Evolutionary conservation across 2,329 filamentous ascomycete species (phyloP).

Genomic region (Nemania diffusa): DNA sequence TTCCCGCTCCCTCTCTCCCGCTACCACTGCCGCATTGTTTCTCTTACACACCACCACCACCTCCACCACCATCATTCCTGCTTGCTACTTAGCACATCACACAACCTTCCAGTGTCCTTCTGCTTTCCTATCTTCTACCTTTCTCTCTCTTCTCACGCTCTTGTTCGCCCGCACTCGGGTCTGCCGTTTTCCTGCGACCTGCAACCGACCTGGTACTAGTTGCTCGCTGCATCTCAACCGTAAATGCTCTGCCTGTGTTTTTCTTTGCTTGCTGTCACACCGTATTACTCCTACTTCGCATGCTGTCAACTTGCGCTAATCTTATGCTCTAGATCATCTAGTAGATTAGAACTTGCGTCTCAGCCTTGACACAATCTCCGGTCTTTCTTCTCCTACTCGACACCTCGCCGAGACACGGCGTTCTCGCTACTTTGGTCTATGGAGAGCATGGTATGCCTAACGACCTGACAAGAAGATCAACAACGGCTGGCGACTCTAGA

Average conservation of each 20-base stretch:
- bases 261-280: constrained; percentile 14
- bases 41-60: constrained; percentile 40
- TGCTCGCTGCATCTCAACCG: constrained; percentile 24
- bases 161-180: constrained; percentile 1
- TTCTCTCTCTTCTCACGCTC: neutral
- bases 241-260: constrained; percentile 28
- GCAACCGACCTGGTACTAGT: neutral
- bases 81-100: constrained; percentile 27
- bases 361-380: constrained; percentile 19
- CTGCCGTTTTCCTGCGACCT: constrained; percentile 7
- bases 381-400: constrained; percentile 11
- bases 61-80: constrained; percentile 34
- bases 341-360: constrained; percentile 35
- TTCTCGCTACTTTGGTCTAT: neutral
- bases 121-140: constrained; percentile 26
- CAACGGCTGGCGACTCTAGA: constrained; percentile 4
- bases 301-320: constrained; percentile 37
- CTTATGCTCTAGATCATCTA: constrained; percentile 34
- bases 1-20: constrained; percentile 38
- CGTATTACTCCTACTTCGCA: constrained; percentile 6
- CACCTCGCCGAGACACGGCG: neutral
- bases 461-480: constrained; percentile 8
- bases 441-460: constrained; percentile 22
- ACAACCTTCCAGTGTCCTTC: constrained; percentile 12
- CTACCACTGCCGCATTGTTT: constrained; percentile 39